Percentiles rank a stretch among this genome's conserved stretches.
Evolutionary conservation across 805 yeast genomes (phyloP).

Genomic region (Lipomyces kockii): DNA sequence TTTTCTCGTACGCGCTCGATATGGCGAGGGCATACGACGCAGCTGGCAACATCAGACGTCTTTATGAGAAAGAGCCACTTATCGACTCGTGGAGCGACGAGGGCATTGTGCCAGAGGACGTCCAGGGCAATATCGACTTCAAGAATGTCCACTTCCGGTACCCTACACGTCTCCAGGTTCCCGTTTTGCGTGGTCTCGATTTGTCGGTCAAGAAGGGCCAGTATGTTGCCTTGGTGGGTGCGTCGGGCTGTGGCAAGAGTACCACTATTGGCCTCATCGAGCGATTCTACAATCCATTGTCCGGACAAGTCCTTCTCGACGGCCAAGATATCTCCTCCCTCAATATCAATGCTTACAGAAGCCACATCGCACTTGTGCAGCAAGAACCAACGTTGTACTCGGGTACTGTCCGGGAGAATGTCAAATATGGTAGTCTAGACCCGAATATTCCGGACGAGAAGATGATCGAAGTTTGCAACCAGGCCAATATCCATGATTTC

Average conservation of each 20-base stretch:
- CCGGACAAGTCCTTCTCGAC: constrained; percentile 58
- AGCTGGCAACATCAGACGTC: constrained; percentile 43
- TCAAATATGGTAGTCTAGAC: constrained; percentile 49
- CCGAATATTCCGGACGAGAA: constrained; percentile 50
- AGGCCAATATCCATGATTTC: constrained; percentile 60
- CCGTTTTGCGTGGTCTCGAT: constrained; percentile 40
- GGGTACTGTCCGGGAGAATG: constrained; percentile 77
- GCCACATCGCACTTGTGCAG: constrained; percentile 62
- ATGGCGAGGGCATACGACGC: constrained; percentile 51
- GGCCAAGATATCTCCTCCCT: constrained; percentile 55
- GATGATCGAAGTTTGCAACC: constrained; percentile 50
- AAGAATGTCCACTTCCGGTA: constrained; percentile 44
- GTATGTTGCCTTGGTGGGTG: constrained; percentile 88
- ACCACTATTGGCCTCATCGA: constrained; percentile 58
- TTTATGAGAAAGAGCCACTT: constrained; percentile 45
- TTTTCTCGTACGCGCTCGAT: constrained; percentile 52
- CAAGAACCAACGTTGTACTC: constrained; percentile 69
- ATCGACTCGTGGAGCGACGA: constrained; percentile 45
- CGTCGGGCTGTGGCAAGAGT: constrained; percentile 62
- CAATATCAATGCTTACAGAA: constrained; percentile 57
- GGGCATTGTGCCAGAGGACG: constrained; percentile 41
- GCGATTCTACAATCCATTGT: constrained; percentile 55
- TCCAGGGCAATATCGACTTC: constrained; percentile 59
- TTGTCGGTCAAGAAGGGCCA: constrained; percentile 67
- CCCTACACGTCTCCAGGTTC: constrained; percentile 43